phyloP scores from a whole-genome alignment of 1,284 basidiomycete species.

The Ceratobasidium theobromae region DNA sequence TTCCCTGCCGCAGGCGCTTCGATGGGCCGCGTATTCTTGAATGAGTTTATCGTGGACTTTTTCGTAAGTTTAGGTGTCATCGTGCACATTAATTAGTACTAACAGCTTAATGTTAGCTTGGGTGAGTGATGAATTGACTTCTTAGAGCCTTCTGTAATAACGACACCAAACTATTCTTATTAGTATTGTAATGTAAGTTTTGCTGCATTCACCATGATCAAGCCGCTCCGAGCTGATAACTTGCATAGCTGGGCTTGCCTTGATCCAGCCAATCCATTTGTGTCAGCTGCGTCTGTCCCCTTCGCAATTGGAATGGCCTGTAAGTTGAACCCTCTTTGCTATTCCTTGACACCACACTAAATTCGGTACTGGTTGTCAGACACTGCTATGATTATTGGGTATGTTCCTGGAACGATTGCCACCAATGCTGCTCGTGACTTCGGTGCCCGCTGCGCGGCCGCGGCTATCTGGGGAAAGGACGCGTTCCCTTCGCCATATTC shows the following conservation, averaged over 20 bases:
- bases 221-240: too few relatives aligned
- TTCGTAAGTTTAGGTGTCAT: conserved; percentile 11
- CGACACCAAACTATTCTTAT: too few relatives aligned
- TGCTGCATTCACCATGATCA: too few relatives aligned
- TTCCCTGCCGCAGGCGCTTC: conserved; percentile 53
- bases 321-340: neutral
- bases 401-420: conserved; percentile 53
- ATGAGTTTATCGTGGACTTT: conserved; percentile 61
- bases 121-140: too few relatives aligned
- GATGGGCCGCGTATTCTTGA: conserved; percentile 58
- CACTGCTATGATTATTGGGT: conserved; percentile 61
- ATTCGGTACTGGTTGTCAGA: conserved; percentile 48
- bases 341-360: conserved; percentile 45
- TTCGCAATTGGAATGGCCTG: conserved; percentile 52
- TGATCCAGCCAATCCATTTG: conserved; percentile 62
- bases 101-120: neutral
- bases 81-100: neutral
- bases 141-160: too few relatives aligned
- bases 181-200: conserved; percentile 25
- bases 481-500: conserved; percentile 28
- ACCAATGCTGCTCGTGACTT: conserved; percentile 68
- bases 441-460: conserved; percentile 45
- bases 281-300: conserved; percentile 56
- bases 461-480: conserved; percentile 27
- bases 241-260: conserved; percentile 39